These are phyloP conservation scores for Arctium minus DNA, from an alignment of 129 eudicot genomes.

Conservation along the genomic window DNA sequence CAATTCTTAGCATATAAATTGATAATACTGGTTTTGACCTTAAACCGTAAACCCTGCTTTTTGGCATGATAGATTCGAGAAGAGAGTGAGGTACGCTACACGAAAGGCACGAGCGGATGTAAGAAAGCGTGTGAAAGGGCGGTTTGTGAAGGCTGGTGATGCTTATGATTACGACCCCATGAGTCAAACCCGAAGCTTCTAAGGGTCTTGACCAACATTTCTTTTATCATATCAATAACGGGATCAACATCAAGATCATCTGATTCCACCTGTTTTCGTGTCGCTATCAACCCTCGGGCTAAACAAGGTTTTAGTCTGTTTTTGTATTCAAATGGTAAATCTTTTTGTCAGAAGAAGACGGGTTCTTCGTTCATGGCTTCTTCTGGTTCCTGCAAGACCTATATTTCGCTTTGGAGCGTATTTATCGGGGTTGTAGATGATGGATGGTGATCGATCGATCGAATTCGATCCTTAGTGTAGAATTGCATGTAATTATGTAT, in stretches of 20 bases:
- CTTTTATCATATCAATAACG: conserved; percentile 20
- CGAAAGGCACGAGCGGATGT: conserved; percentile 74
- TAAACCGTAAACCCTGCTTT: neutral
- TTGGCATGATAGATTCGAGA: conserved; percentile 44
- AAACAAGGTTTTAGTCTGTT: conserved; percentile 29
- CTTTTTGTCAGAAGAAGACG: conserved; percentile 10
- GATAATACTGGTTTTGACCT: neutral
- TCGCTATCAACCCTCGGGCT: conserved; percentile 16
- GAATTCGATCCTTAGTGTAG: neutral
- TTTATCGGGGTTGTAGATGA: conserved; percentile 11
- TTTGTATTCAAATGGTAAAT: conserved; percentile 16
- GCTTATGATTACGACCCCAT: conserved; percentile 67
- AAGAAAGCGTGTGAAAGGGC: conserved; percentile 75
- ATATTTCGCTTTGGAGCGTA: neutral
- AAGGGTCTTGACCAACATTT: conserved; percentile 15
- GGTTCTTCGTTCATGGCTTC: conserved; percentile 1
- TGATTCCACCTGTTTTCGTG: conserved; percentile 1
- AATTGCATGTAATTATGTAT: conserved; percentile 28
- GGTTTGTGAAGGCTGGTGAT: conserved; percentile 74
- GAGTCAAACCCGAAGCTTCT: conserved; percentile 41
- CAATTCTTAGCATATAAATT: neutral
- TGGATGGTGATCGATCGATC: neutral
- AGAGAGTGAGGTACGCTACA: conserved; percentile 63
- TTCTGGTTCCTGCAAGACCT: conserved; percentile 11
- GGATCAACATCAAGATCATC: conserved; percentile 21